Conservation (phyloP, 106 monocot species). For the Alisma plantagoaquatica region DNA sequence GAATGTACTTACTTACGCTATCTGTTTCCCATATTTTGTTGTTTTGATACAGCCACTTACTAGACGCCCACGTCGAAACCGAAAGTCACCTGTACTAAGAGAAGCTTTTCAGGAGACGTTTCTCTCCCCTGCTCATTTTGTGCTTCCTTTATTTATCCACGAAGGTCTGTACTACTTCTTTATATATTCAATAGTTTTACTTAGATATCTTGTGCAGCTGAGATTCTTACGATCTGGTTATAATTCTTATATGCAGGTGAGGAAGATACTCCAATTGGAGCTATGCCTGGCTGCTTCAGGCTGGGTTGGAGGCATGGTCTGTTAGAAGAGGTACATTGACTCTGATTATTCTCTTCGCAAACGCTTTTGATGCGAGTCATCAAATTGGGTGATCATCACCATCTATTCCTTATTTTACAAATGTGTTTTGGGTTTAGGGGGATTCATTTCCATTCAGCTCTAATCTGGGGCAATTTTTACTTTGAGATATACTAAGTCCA, state of each 20-base stretch:
- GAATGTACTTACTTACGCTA: too few species aligned
- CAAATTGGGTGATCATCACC: too few species aligned
- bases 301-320: slow-evolving; percentile 98
- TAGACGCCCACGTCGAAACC: slow-evolving; percentile 83
- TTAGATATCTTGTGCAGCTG: too few species aligned
- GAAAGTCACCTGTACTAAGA: slow-evolving; percentile 63
- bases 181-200: neutral
- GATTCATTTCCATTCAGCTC: too few species aligned
- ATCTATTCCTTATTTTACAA: too few species aligned
- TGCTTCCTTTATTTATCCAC: slow-evolving; percentile 94
- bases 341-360: too few species aligned
- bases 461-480: too few species aligned
- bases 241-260: slow-evolving; percentile 41
- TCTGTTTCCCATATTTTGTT: too few species aligned
- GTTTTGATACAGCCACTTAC: slow-evolving; percentile 30
- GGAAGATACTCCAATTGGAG: slow-evolving; percentile 87
- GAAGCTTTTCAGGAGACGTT: slow-evolving; percentile 80
- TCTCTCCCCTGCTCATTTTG: slow-evolving; percentile 75
- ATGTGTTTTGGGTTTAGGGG: too few species aligned
- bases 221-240: too few species aligned
- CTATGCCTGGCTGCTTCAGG: slow-evolving; percentile 97
- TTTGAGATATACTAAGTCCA: too few species aligned
- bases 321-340: slow-evolving; percentile 55
- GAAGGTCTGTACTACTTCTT: slow-evolving; percentile 43
- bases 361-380: too few species aligned